These are phyloP conservation scores for Saccharum hybrid DNA, from an alignment of 202 grass and related monocot genomes.

Conservation along the genomic window DNA sequence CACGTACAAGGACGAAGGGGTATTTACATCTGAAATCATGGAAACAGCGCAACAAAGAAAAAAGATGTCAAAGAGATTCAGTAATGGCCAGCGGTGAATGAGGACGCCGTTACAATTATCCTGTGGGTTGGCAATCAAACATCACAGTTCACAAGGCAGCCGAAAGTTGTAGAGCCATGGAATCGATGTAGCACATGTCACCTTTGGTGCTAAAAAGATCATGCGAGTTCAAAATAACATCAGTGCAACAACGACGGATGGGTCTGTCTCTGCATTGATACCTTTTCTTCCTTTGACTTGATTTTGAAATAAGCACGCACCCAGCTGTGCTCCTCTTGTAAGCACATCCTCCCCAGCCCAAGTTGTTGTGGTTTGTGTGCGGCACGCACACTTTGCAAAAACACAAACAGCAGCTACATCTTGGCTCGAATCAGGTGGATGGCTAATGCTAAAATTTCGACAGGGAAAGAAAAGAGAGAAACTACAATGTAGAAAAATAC, in stretches of 20 bases:
- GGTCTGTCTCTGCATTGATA: background rate
- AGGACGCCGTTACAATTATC: background rate
- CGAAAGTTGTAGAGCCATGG: background rate
- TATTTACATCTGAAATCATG: background rate
- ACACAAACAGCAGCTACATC: background rate
- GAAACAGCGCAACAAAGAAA: background rate
- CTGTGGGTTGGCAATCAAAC: background rate
- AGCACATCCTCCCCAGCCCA: no score
- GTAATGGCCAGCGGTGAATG: background rate
- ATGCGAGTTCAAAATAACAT: background rate
- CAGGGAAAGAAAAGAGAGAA: background rate
- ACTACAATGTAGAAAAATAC: background rate
- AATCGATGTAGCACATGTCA: background rate
- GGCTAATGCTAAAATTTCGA: constrained; percentile 25
- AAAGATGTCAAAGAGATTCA: background rate
- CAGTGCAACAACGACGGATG: background rate
- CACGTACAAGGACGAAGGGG: background rate
- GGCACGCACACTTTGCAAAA: no score
- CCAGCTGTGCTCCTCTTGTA: background rate
- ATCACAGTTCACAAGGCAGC: background rate
- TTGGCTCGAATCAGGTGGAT: background rate
- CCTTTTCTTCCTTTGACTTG: background rate
- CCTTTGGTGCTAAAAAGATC: background rate
- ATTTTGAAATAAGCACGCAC: background rate
- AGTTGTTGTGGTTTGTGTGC: no score